Evolutionary conservation across 805 yeast species (phyloP).

Genomic region (Cyberlindnera nakhonratchasimensis): DNA sequence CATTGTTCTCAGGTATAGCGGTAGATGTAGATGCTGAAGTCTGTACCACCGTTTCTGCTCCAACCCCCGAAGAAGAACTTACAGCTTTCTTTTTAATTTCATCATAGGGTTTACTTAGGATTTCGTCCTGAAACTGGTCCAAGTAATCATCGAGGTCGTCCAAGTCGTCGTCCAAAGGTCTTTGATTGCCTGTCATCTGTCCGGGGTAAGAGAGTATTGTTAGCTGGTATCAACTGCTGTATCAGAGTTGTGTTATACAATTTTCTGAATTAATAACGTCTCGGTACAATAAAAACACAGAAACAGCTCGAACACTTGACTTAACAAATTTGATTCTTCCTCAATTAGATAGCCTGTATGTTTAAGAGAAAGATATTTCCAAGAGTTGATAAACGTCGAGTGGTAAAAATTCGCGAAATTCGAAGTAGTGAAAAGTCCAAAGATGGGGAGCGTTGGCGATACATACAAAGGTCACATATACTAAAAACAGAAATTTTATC

Average conservation of each 20-base stretch:
- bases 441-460: not conserved
- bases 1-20: not conserved
- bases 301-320: too few relatives aligned
- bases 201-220: not conserved
- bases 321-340: too few relatives aligned
- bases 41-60: not conserved
- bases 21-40: not conserved
- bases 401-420: not conserved
- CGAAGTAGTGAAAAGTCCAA: not conserved
- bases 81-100: conserved; percentile 22
- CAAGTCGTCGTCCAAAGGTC: conserved; percentile 41
- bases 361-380: too few relatives aligned
- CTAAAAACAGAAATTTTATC: too few relatives aligned
- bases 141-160: conserved; percentile 81
- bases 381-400: not conserved
- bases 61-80: not conserved
- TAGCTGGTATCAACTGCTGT: not conserved
- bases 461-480: too few relatives aligned
- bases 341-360: too few relatives aligned
- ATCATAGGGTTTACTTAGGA: conserved; percentile 45
- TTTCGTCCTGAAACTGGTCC: conserved; percentile 79
- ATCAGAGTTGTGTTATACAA: not conserved
- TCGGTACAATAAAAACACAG: not conserved
- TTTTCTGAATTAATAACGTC: too few relatives aligned
- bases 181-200: not conserved